A percentile compares a stretch with the other conserved stretches of the same genome.
These are phyloP conservation scores for Amylostereum chailletii DNA, from an alignment of 1,284 basidiomycete species.

Conservation along the genomic window DNA sequence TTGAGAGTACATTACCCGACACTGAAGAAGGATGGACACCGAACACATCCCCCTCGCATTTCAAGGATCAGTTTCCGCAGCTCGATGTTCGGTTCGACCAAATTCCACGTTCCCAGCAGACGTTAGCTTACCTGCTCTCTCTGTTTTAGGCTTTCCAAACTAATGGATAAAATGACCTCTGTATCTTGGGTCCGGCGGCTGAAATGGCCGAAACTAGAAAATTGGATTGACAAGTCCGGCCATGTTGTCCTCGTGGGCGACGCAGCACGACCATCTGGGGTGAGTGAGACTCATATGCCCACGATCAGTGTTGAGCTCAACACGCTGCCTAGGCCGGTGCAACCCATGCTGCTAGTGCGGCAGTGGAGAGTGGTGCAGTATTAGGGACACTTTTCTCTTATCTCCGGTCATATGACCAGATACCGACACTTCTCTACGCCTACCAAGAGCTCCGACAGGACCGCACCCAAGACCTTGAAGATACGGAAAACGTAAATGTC, in stretches of 20 bases:
- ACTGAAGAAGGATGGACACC: too few species aligned
- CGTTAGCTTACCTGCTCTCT: too few species aligned
- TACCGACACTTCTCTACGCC: constrained; percentile 32
- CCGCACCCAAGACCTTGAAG: constrained; percentile 27
- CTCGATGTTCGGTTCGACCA: too few species aligned
- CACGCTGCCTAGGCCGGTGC: too few species aligned
- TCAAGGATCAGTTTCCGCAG: too few species aligned
- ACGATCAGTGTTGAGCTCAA: too few species aligned
- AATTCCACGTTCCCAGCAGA: too few species aligned
- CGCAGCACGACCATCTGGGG: constrained; percentile 30
- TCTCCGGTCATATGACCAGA: constrained; percentile 28
- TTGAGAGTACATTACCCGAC: too few species aligned
- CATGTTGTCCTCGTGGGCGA: constrained; percentile 39
- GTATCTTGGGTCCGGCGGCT: background rate
- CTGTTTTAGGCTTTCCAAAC: too few species aligned
- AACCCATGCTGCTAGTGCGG: background rate
- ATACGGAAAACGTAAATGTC: constrained; percentile 28
- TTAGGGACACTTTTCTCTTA: constrained; percentile 39
- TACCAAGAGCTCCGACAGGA: constrained; percentile 35
- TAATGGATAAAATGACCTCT: too few species aligned
- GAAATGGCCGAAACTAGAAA: constrained; percentile 17
- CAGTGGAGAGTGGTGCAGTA: constrained; percentile 35
- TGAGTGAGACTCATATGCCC: too few species aligned
- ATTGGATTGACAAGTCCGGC: constrained; percentile 28
- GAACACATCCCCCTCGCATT: too few species aligned